These are phyloP conservation scores for Perkinsus olseni DNA, from an alignment of 169 alveolate species.

Conservation along the genomic window DNA sequence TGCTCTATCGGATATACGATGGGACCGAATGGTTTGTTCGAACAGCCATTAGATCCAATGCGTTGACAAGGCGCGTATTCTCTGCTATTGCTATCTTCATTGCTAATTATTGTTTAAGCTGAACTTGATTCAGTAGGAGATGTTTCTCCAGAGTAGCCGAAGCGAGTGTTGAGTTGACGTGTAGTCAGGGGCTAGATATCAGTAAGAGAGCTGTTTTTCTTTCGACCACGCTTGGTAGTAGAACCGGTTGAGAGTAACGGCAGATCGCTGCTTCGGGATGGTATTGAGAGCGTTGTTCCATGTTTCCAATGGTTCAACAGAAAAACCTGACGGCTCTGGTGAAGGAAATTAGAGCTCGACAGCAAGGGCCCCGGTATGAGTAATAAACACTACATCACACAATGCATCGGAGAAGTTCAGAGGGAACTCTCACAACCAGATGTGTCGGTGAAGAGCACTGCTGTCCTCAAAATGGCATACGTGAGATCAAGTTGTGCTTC, in stretches of 20 bases:
- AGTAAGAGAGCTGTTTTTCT: too few species aligned
- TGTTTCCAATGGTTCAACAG: slow-evolving; percentile 10
- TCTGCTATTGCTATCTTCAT: background rate
- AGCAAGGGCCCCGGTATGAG: slow-evolving; percentile 19
- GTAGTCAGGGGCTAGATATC: too few species aligned
- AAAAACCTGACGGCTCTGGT: slow-evolving; percentile 13
- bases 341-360: slow-evolving; percentile 18
- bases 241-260: background rate
- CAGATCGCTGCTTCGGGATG: too few species aligned
- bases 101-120: background rate
- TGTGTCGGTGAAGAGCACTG: slow-evolving; percentile 27
- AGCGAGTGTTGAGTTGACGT: background rate
- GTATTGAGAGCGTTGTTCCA: background rate
- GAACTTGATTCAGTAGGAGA: background rate
- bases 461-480: slow-evolving; percentile 32
- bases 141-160: background rate
- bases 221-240: too few species aligned
- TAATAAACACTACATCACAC: background rate
- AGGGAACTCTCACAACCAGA: slow-evolving; percentile 5
- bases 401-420: background rate
- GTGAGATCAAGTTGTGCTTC: slow-evolving; percentile 27
- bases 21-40: too few species aligned
- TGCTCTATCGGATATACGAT: too few species aligned
- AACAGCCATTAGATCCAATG: background rate
- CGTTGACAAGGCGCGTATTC: background rate